Evolutionary conservation across 2,329 filamentous ascomycete genomes (phyloP).

Genomic region (Sordariomycetes sp.): DNA sequence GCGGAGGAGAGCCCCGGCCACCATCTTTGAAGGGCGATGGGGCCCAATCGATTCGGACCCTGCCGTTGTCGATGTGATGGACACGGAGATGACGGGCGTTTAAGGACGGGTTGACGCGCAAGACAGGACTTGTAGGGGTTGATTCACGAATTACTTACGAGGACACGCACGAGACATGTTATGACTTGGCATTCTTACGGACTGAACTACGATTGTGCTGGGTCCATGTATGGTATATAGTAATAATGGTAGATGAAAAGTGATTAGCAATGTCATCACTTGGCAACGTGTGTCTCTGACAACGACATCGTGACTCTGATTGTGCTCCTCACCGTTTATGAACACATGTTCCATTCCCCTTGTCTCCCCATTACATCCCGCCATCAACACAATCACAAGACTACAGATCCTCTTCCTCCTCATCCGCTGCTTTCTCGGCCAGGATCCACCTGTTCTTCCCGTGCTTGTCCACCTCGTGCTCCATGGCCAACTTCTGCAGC

Average conservation of each 20-base stretch:
- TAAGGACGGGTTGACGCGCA: conserved; percentile 4
- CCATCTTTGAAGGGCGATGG: conserved; percentile 93
- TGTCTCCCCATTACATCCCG: no score
- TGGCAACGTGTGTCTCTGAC: not conserved
- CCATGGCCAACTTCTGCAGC: conserved; percentile 53
- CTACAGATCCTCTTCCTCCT: conserved; percentile 7
- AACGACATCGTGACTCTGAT: no score
- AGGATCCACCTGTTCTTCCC: conserved; percentile 29
- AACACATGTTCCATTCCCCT: no score
- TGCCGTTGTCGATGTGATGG: conserved; percentile 26
- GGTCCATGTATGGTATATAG: conserved; percentile 2
- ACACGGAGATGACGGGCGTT: conserved; percentile 53
- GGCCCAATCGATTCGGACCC: conserved; percentile 57
- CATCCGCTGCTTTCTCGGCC: conserved; percentile 8
- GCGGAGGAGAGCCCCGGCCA: conserved; percentile 78
- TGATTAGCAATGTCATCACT: not conserved
- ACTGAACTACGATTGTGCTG: not conserved
- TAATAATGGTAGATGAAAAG: conserved; percentile 2
- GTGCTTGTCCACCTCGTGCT: conserved; percentile 41
- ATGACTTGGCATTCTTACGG: conserved; percentile 12
- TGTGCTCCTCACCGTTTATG: no score
- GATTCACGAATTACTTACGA: conserved; percentile 20
- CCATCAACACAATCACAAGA: not conserved
- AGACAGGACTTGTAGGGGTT: conserved; percentile 12
- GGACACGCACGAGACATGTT: conserved; percentile 22